Base-by-base conservation (phyloP, 129 eudicot species). In the Tagetes erecta region DNA sequence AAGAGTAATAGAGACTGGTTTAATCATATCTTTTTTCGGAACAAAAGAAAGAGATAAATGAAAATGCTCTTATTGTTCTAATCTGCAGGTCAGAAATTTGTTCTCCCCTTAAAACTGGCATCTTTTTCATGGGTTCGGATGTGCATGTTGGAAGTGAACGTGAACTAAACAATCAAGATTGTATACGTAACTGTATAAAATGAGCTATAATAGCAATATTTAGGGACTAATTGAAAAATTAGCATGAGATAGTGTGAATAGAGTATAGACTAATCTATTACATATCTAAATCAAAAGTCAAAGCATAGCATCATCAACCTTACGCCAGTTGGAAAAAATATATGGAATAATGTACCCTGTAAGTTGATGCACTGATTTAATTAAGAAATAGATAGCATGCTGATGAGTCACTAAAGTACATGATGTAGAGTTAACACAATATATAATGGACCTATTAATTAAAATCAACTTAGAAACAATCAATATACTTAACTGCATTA, bases 381-480 rank as follows among this genome's bases (percentile, higher is more conserved):
- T 10, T 58, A 58, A 33, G 3, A 60, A 60, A 60, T 5, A 10
- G 66, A 60, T 60, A 6, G 8, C 66, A 60, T 60, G 42, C 42
- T 60, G 14, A 60, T 60, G 66, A 35, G 39, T 33, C 66, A 60
- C 35, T 60, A 2, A 60, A 35, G 27, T 35, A 60, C 41, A 60
- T 10, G 66, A 60, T 56, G 50, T 9, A 70, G 70, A 36, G 72
- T 70, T 60, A 46, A 78, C 40, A 69, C n/a, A 57, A n/a, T 59
- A 57, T 44, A 44, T 46, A 46, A 7, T 47, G 33, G 60, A 49
- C 76, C 80, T 78, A 78, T 38, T 60, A 70, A 34, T 30, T 39
- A 34, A 49, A 47, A 59, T 49, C 72, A 76, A 58, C 64, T 68
- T 27, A 58, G 55, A n/a, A 70, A 47, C 70, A 77, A 58, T 51